Percentiles rank a stretch among this genome's conserved stretches.
These are phyloP conservation scores for Medicago arabica DNA, from an alignment of 306 rosid species.

Conservation along the genomic window DNA sequence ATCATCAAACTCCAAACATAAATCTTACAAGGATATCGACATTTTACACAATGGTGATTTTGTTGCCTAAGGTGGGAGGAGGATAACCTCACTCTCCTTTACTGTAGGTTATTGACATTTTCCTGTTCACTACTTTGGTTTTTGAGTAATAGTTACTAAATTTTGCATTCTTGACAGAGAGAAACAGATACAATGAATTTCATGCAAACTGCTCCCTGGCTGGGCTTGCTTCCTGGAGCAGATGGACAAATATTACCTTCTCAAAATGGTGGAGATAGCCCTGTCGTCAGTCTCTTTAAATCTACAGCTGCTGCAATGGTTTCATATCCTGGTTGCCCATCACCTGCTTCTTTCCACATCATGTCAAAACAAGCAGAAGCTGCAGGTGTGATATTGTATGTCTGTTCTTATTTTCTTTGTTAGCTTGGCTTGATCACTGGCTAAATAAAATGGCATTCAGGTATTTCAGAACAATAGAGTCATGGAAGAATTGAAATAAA, in stretches of 20 bases:
- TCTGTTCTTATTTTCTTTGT: constrained; percentile 24
- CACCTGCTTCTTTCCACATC: constrained; percentile 76
- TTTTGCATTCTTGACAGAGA: constrained; percentile 62
- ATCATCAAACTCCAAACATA: neutral
- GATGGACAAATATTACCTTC: constrained; percentile 88
- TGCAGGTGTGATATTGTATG: constrained; percentile 69
- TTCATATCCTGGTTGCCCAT: constrained; percentile 72
- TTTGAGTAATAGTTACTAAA: constrained; percentile 19
- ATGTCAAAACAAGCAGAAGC: constrained; percentile 98
- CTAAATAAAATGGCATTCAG: constrained; percentile 18
- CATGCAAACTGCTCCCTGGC: constrained; percentile 99
- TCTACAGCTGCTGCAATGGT: constrained; percentile 77
- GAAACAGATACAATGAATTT: constrained; percentile 82
- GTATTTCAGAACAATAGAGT: constrained; percentile 10
- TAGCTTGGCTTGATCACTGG: constrained; percentile 31
- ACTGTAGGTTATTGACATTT: constrained; percentile 33
- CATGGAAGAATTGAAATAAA: constrained; percentile 34
- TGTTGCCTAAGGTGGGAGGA: neutral
- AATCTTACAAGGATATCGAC: neutral
- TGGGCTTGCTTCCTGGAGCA: constrained; percentile 90
- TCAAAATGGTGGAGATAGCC: constrained; percentile 92
- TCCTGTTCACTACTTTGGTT: constrained; percentile 24
- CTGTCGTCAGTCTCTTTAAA: constrained; percentile 86
- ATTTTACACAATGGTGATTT: neutral
- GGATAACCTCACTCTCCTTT: constrained; percentile 21